Evolutionary conservation across 2,329 filamentous ascomycete genomes (phyloP), one percentile per base, ranked within the genome.

Genomic region (Exophiala mesophila): DNA sequence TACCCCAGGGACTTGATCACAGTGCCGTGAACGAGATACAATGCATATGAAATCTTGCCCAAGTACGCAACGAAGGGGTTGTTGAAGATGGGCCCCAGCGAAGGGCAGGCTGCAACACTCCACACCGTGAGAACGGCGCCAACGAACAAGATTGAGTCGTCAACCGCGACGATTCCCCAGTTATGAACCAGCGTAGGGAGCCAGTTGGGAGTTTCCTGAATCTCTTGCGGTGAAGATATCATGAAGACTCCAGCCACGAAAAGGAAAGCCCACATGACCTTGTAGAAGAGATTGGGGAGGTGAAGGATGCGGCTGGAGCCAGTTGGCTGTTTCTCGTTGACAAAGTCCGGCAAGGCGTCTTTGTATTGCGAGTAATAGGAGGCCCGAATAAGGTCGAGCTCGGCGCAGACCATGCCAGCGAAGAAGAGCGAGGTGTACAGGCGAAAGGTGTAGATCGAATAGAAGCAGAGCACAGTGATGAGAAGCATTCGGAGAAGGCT

Each of bases 1-100:
- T 48, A 48, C 6, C 45, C 41, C 4, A 49, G 37, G 5, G 38
- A 38, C 16, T 41, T 49, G 32, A 47, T 52, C 12, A 47, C 36
- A 13, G 42, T 42, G 18, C 41, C 52, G 21, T 61, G 58, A 16
- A 58, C 44, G 12, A 62, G 44, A 36, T 61, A 62, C 26, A 62
- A 41, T 8, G 58, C 54, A 39, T 59, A 61, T 2, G 56, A 60
- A 15, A 62, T 59, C 20, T 57, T 53, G 18, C 59, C 59, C 18
- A 62, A 44, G 36, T 59, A 61, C 36, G 55, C 54, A 21, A 55
- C 42, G 8, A 52, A 39, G 1, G 43, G 44, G n/a, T 50, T 46
- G 32, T 40, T 36, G 32, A 50, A 50, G 4, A 50, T 6, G 3
- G 29, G 10, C 7, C 18, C 36, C 2, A 48, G 37, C 3, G 45